A percentile compares a stretch with the other conserved stretches of the same genome.
Conservation (phyloP, 495 filamentous ascomycete genomes). For the Chlorociboria aeruginascens region DNA sequence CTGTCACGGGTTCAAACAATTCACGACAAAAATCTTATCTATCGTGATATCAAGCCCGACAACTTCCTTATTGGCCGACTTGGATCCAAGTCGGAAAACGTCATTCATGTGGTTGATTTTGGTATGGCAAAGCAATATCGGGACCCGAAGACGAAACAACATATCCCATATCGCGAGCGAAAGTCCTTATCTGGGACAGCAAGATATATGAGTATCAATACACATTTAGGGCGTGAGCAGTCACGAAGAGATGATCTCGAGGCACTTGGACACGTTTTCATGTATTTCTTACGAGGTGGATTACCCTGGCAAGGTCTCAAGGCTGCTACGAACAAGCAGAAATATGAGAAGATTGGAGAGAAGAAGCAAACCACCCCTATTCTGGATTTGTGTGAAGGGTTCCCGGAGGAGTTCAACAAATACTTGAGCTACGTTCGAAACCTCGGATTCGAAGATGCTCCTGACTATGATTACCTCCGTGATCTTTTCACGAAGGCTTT, state of each 20-base stretch:
- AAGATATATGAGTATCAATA: slow-evolving; percentile 99
- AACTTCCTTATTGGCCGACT: slow-evolving; percentile 99
- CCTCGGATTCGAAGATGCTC: slow-evolving; percentile 95
- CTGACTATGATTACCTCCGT: slow-evolving; percentile 95
- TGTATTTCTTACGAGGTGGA: slow-evolving; percentile 96
- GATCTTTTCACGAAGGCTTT: slow-evolving; percentile 96
- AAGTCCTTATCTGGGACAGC: slow-evolving; percentile 96
- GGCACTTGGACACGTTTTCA: slow-evolving; percentile 94
- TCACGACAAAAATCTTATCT: slow-evolving; percentile 99
- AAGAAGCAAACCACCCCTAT: slow-evolving; percentile 98
- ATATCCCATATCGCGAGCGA: slow-evolving; percentile 95
- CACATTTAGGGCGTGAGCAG: slow-evolving; percentile 91
- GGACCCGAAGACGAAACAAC: slow-evolving; percentile 97
- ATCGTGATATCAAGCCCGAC: slow-evolving; percentile 98
- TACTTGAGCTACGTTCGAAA: slow-evolving; percentile 96
- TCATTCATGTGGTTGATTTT: slow-evolving; percentile 98
- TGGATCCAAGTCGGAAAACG: slow-evolving; percentile 82
- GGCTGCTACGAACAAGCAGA: slow-evolving; percentile 99
- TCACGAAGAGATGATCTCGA: slow-evolving; percentile 94
- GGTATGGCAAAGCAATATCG: slow-evolving; percentile 99
- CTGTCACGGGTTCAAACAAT: slow-evolving; percentile 97
- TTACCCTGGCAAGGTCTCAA: slow-evolving; percentile 98
- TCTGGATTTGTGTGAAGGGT: slow-evolving; percentile 93
- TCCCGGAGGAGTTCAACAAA: slow-evolving; percentile 96
- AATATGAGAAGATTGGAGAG: slow-evolving; percentile 99